These are phyloP conservation scores for Aeminium ludgeri DNA, from an alignment of 495 filamentous ascomycete species.

Conservation along the genomic window DNA sequence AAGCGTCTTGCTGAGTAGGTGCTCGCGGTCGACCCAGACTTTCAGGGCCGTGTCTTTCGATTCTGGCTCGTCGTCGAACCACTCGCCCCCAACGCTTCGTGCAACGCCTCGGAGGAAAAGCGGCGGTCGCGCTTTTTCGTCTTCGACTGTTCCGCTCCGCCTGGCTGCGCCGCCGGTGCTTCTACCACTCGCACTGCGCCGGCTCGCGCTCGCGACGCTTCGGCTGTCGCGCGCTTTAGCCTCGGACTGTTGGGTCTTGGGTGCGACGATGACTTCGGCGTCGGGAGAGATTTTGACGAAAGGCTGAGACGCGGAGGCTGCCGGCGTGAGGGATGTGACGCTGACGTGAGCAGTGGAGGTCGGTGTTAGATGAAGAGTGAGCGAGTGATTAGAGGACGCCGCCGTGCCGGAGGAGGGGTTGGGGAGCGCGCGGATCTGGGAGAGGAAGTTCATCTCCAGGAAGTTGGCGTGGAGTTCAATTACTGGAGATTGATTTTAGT, in stretches of 20 bases:
- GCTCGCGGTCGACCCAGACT: slow-evolving; percentile 69
- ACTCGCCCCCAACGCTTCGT: slow-evolving; percentile 43
- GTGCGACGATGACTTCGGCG: slow-evolving; percentile 90
- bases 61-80: slow-evolving; percentile 42
- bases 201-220: slow-evolving; percentile 54
- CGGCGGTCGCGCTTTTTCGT: slow-evolving; percentile 17
- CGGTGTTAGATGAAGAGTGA: slow-evolving; percentile 83
- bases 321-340: slow-evolving; percentile 58
- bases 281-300: slow-evolving; percentile 89
- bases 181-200: slow-evolving; percentile 52
- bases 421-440: slow-evolving; percentile 81
- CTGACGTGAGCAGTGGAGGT: slow-evolving; percentile 90
- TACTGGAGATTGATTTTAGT: slow-evolving; percentile 29
- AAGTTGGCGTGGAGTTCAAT: slow-evolving; percentile 94
- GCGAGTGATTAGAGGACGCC: slow-evolving; percentile 50
- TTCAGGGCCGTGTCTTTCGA: slow-evolving; percentile 45
- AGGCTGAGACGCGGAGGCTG: slow-evolving; percentile 46
- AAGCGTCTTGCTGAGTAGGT: slow-evolving; percentile 48
- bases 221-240: slow-evolving; percentile 40
- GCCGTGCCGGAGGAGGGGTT: too few relatives aligned
- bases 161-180: slow-evolving; percentile 53
- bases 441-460: slow-evolving; percentile 79
- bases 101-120: slow-evolving; percentile 55
- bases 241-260: slow-evolving; percentile 53
- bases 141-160: slow-evolving; percentile 30